Evolutionary conservation across 257 asterid species (phyloP).

Genomic region (Galeopsis tetrahit): DNA sequence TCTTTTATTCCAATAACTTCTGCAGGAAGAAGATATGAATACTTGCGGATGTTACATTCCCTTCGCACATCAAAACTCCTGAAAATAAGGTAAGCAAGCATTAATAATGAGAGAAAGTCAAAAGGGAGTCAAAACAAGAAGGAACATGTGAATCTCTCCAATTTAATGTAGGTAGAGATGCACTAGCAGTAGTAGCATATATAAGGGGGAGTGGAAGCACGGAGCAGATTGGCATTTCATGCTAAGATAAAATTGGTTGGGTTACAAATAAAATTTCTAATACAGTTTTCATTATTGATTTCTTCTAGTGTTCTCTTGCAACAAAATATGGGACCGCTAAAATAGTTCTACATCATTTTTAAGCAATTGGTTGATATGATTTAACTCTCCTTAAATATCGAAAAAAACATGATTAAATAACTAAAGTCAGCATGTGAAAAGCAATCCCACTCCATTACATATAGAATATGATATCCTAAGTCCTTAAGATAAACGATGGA

Average conservation of each 20-base stretch:
- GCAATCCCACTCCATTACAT: neutral
- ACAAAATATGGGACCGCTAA: neutral
- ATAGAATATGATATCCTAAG: neutral
- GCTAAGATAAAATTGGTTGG: neutral
- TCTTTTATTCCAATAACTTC: constrained; percentile 79
- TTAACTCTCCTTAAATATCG: neutral
- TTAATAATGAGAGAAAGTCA: neutral
- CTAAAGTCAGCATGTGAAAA: constrained; percentile 16
- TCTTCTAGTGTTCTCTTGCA: neutral
- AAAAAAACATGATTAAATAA: neutral
- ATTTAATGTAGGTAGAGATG: constrained; percentile 25
- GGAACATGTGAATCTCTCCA: neutral
- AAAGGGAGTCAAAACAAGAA: neutral
- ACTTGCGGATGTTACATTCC: constrained; percentile 83
- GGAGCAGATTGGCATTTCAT: neutral
- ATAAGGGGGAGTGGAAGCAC: neutral
- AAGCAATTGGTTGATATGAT: neutral
- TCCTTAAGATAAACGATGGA: neutral
- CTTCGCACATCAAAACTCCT: constrained; percentile 94
- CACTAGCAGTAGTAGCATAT: neutral
- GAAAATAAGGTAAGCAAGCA: constrained; percentile 34
- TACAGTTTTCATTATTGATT: neutral
- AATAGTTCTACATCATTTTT: neutral
- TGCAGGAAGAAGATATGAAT: constrained; percentile 90
- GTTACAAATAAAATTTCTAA: neutral